These are phyloP conservation scores for Trichoderma arundinaceum DNA, from an alignment of 2,329 filamentous ascomycete genomes.

Conservation along the genomic window DNA sequence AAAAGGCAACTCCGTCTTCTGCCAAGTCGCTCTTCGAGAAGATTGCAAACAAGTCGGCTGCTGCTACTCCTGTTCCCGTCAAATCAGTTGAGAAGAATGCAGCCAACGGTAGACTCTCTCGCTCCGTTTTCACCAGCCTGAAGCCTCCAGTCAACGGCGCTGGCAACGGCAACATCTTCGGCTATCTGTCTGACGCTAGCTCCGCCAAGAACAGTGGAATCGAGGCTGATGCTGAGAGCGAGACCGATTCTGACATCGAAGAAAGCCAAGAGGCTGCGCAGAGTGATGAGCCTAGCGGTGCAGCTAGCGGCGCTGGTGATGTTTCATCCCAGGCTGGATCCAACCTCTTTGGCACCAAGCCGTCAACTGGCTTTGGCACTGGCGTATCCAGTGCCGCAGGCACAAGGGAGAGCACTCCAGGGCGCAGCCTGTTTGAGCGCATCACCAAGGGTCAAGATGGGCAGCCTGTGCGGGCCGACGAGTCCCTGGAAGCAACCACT, in stretches of 20 bases:
- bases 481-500: slow-evolving; percentile 35
- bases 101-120: slow-evolving; percentile 47
- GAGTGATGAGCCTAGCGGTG: slow-evolving; percentile 52
- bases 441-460: slow-evolving; percentile 58
- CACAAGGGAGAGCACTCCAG: slow-evolving; percentile 53
- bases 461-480: slow-evolving; percentile 53
- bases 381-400: slow-evolving; percentile 47
- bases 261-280: slow-evolving; percentile 52
- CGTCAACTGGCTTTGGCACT: slow-evolving; percentile 38
- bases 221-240: slow-evolving; percentile 55
- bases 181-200: slow-evolving; percentile 62
- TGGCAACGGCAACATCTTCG: slow-evolving; percentile 57
- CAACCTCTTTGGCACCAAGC: slow-evolving; percentile 41
- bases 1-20: slow-evolving; percentile 58
- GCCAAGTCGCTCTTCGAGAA: slow-evolving; percentile 64
- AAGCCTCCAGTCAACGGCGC: slow-evolving; percentile 42
- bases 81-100: slow-evolving; percentile 38
- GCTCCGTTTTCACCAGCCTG: slow-evolving; percentile 51
- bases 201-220: slow-evolving; percentile 60
- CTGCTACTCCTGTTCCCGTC: slow-evolving; percentile 42
- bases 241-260: slow-evolving; percentile 44
- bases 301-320: slow-evolving; percentile 49
- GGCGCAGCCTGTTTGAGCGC: slow-evolving; percentile 61
- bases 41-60: slow-evolving; percentile 58
- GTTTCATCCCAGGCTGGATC: slow-evolving; percentile 46